Conservation (phyloP, 2,329 filamentous ascomycete genomes). For the Septoria linicola region DNA sequence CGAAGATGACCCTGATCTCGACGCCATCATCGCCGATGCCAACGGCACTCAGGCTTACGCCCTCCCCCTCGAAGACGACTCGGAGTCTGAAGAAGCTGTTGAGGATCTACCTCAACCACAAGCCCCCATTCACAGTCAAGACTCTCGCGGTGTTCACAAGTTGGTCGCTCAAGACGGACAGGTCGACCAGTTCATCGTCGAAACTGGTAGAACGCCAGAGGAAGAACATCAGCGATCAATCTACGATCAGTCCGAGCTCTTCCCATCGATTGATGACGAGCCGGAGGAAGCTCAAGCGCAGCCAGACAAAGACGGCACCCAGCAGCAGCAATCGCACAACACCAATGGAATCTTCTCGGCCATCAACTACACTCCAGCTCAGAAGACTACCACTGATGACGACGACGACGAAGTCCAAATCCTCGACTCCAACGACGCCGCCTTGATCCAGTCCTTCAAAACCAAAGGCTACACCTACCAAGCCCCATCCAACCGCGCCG, state of each 20-base stretch:
- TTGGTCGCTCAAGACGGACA: conserved; percentile 1
- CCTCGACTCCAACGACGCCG: conserved; percentile 11
- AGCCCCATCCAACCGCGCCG: background rate
- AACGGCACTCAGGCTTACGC: background rate
- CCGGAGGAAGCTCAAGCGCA: conserved; percentile 11
- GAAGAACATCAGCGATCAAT: background rate
- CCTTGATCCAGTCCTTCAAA: conserved; percentile 7
- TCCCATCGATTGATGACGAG: background rate
- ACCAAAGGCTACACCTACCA: conserved; percentile 5
- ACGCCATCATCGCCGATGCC: conserved; percentile 9
- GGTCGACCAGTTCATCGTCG: conserved; percentile 7
- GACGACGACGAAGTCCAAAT: conserved; percentile 7
- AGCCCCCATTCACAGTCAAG: background rate
- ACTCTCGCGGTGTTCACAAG: conserved; percentile 2
- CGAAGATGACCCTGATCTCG: background rate
- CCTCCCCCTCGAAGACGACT: background rate
- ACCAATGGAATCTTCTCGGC: background rate
- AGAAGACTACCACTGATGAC: background rate
- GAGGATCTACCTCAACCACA: background rate
- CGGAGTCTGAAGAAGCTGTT: background rate
- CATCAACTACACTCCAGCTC: background rate
- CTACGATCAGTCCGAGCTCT: background rate
- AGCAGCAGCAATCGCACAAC: background rate
- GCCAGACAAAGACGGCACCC: background rate
- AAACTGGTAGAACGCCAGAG: conserved; percentile 1